phyloP scores from a whole-genome alignment of 768 basidiomycete species.

The Lentinula aciculospora region DNA sequence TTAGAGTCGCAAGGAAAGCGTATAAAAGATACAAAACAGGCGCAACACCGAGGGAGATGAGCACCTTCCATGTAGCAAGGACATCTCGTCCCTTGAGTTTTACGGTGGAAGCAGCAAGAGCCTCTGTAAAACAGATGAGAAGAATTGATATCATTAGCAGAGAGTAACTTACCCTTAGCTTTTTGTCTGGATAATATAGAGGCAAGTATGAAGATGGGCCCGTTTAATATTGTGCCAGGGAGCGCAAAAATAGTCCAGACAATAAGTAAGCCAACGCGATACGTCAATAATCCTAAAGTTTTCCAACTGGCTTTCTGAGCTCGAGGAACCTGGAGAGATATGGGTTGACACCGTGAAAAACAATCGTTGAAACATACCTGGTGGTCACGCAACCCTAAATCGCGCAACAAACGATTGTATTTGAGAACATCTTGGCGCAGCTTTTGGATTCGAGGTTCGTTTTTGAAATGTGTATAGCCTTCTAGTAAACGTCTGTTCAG shows the following conservation, averaged over 20 bases:
- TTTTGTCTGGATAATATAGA: constrained; percentile 84
- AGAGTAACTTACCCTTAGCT: constrained; percentile 61
- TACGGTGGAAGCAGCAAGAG: constrained; percentile 90
- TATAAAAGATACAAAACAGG: constrained; percentile 84
- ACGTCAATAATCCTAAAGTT: constrained; percentile 75
- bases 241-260: constrained; percentile 83
- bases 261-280: constrained; percentile 71
- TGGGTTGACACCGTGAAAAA: background rate
- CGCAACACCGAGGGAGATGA: constrained; percentile 87
- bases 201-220: constrained; percentile 89
- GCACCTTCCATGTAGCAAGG: constrained; percentile 95
- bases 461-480: constrained; percentile 88
- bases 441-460: constrained; percentile 83
- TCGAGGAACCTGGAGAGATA: constrained; percentile 61
- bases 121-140: constrained; percentile 52
- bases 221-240: constrained; percentile 87
- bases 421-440: constrained; percentile 76
- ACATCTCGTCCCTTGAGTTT: constrained; percentile 96
- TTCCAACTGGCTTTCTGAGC: constrained; percentile 87
- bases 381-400: constrained; percentile 91
- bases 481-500: constrained; percentile 89
- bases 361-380: constrained; percentile 45
- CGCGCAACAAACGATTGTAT: constrained; percentile 84
- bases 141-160: background rate
- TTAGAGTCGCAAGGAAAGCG: constrained; percentile 68